These are phyloP conservation scores for Sporothrix brasiliensis DNA, from an alignment of 2,329 filamentous ascomycete genomes.

Conservation along the genomic window DNA sequence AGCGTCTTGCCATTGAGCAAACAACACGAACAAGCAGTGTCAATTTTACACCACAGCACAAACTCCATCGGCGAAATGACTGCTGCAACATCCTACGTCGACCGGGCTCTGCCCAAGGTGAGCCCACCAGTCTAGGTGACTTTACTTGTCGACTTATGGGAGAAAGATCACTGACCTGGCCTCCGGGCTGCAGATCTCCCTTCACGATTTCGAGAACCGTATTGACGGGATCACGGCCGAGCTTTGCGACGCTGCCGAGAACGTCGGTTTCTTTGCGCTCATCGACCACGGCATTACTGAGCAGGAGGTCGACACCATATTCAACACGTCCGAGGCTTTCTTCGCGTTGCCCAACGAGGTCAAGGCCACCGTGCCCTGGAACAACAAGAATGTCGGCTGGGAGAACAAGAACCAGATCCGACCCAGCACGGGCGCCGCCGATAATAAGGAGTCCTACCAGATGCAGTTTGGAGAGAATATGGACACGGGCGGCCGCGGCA, in stretches of 20 bases:
- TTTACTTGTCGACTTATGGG: not conserved
- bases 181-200: conserved; percentile 50
- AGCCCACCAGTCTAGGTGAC: not conserved
- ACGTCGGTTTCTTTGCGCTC: conserved; percentile 62
- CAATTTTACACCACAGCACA: not conserved
- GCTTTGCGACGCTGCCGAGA: conserved; percentile 58
- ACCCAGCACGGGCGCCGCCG: conserved; percentile 60
- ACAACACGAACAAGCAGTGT: not conserved
- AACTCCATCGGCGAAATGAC: conserved; percentile 30
- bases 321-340: conserved; percentile 49
- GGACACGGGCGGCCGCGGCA: conserved; percentile 50
- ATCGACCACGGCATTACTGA: conserved; percentile 51
- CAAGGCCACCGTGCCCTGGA: conserved; percentile 60
- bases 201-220: conserved; percentile 56
- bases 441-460: conserved; percentile 65
- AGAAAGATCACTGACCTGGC: not conserved
- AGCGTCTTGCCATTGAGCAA: not conserved
- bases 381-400: conserved; percentile 61
- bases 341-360: conserved; percentile 55
- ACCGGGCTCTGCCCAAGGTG: conserved; percentile 35
- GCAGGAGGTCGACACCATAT: conserved; percentile 50
- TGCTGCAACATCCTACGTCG: conserved; percentile 33
- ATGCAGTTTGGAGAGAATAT: conserved; percentile 59
- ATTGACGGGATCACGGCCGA: conserved; percentile 57
- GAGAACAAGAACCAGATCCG: conserved; percentile 62